phyloP scores from a whole-genome alignment of 306 rosid species.

The Cicer judaicum region DNA sequence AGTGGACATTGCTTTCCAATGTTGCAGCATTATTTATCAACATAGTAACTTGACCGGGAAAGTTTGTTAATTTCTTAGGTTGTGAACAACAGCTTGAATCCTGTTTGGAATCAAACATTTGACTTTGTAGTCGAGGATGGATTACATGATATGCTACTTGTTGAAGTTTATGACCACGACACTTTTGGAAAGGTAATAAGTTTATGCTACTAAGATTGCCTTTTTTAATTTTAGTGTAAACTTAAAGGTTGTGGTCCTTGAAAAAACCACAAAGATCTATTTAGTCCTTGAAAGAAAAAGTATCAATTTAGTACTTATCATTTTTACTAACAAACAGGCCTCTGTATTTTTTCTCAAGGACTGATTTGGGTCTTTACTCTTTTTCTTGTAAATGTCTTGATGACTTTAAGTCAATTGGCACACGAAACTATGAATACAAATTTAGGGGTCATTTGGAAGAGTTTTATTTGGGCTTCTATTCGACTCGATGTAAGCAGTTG shows the following conservation, averaged over 20 bases:
- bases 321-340: neutral
- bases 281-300: neutral
- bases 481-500: neutral
- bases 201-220: neutral
- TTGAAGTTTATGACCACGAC: conserved; percentile 94
- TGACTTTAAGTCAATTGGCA: conserved; percentile 13
- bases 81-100: conserved; percentile 87
- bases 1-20: conserved; percentile 28
- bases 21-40: conserved; percentile 24
- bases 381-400: neutral
- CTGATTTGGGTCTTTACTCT: neutral
- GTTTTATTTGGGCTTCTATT: neutral
- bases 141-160: conserved; percentile 88
- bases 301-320: neutral
- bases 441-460: neutral
- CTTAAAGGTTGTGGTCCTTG: neutral
- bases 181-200: conserved; percentile 89
- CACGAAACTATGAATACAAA: conserved; percentile 18
- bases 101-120: conserved; percentile 97
- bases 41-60: conserved; percentile 16
- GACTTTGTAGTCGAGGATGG: conserved; percentile 98
- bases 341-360: neutral
- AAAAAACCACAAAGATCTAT: neutral
- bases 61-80: conserved; percentile 62
- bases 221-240: neutral